A percentile compares a stretch with the other conserved stretches of the same genome.
Conservation (phyloP, 2,329 filamentous ascomycete species). For the Knoxdaviesia capensis region DNA sequence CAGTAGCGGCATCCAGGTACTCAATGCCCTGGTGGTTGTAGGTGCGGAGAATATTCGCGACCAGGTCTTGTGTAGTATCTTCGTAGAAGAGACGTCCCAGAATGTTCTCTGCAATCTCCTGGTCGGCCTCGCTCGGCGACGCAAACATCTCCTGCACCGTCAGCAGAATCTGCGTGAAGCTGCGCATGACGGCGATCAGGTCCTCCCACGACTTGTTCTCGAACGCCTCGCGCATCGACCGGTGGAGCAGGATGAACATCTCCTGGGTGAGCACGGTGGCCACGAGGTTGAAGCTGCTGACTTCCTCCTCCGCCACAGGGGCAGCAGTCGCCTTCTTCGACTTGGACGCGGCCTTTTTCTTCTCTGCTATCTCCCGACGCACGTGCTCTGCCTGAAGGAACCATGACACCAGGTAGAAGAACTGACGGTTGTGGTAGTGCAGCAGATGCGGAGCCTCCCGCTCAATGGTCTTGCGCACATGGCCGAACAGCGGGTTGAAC, state of each 20-base stretch:
- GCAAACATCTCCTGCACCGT: slow-evolving; percentile 86
- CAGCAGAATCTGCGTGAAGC: slow-evolving; percentile 82
- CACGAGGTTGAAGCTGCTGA: slow-evolving; percentile 68
- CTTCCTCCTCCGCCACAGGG: slow-evolving; percentile 21
- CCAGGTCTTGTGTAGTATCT: slow-evolving; percentile 75
- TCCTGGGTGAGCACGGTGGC: slow-evolving; percentile 86
- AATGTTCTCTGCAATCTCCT: slow-evolving; percentile 95
- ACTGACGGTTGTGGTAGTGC: slow-evolving; percentile 61
- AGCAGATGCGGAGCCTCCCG: slow-evolving; percentile 69
- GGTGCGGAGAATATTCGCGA: slow-evolving; percentile 59
- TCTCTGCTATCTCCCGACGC: slow-evolving; percentile 23
- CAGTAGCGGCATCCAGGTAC: slow-evolving; percentile 80
- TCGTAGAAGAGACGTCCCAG: slow-evolving; percentile 97
- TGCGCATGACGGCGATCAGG: slow-evolving; percentile 72
- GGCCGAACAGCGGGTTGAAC: slow-evolving; percentile 79
- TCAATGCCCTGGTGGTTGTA: slow-evolving; percentile 91
- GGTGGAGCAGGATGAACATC: slow-evolving; percentile 76
- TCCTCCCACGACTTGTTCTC: slow-evolving; percentile 79
- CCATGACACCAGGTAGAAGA: slow-evolving; percentile 85
- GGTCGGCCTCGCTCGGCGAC: slow-evolving; percentile 72
- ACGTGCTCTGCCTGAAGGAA: slow-evolving; percentile 72
- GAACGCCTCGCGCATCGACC: slow-evolving; percentile 57
- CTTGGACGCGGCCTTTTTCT: slow-evolving; percentile 30
- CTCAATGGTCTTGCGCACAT: slow-evolving; percentile 76
- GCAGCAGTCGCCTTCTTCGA: slow-evolving; percentile 12